A percentile compares a stretch with the other conserved stretches of the same genome.
Evolutionary conservation across 2,329 filamentous ascomycete species (phyloP).

Genomic region (Beauveria bassiana): DNA sequence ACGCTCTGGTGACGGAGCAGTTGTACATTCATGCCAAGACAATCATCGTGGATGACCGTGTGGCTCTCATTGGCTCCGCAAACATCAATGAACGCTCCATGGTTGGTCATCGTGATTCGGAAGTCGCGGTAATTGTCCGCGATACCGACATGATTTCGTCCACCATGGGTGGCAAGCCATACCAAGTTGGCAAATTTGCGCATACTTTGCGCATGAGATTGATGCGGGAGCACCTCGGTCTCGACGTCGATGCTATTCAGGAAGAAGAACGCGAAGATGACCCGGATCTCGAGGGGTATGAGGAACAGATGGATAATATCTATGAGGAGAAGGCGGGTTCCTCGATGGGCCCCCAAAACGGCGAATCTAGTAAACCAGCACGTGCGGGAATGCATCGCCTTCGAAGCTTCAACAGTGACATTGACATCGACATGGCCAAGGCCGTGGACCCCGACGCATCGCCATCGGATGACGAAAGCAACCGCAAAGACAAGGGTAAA

Average conservation of each 20-base stretch:
- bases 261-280: constrained; percentile 69
- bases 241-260: constrained; percentile 86
- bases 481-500: constrained; percentile 20
- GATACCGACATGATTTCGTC: constrained; percentile 92
- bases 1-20: constrained; percentile 85
- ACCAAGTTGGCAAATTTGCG: constrained; percentile 84
- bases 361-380: constrained; percentile 30
- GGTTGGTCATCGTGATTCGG: constrained; percentile 85
- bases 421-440: constrained; percentile 38
- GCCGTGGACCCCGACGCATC: constrained; percentile 27
- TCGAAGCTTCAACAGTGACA: constrained; percentile 66
- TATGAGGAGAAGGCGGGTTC: constrained; percentile 42
- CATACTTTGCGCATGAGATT: constrained; percentile 87
- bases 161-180: constrained; percentile 82
- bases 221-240: constrained; percentile 94
- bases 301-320: constrained; percentile 54
- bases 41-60: constrained; percentile 90
- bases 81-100: constrained; percentile 99
- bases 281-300: constrained; percentile 49
- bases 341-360: constrained; percentile 15
- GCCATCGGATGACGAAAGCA: constrained; percentile 12
- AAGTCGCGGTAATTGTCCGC: constrained; percentile 80
- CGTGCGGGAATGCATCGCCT: constrained; percentile 17
- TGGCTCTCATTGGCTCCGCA: constrained; percentile 90
- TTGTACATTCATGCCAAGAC: constrained; percentile 97